These are phyloP conservation scores for Schizophyllum amplum DNA, from an alignment of 1,284 basidiomycete genomes.

Conservation along the genomic window DNA sequence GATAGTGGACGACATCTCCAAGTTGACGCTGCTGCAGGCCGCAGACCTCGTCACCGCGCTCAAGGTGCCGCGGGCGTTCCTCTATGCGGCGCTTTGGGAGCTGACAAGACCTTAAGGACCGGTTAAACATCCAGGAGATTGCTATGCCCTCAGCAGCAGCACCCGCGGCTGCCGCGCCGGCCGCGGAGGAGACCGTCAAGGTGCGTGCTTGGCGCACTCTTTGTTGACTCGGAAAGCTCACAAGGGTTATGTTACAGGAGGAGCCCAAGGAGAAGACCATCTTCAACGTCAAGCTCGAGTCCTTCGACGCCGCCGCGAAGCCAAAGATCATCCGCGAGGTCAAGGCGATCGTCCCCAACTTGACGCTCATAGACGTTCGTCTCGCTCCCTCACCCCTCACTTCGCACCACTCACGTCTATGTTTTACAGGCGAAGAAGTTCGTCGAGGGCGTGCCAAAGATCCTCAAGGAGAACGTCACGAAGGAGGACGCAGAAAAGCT, in stretches of 20 bases:
- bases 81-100: constrained; percentile 1
- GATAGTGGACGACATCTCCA: constrained; percentile 93
- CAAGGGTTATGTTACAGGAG: constrained; percentile 41
- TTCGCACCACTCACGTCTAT: constrained; percentile 6
- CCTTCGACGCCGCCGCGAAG: constrained; percentile 85
- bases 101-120: constrained; percentile 70
- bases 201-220: constrained; percentile 46
- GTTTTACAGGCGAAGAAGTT: constrained; percentile 91
- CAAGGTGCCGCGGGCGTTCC: constrained; percentile 53
- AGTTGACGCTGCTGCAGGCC: constrained; percentile 88
- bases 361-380: constrained; percentile 93
- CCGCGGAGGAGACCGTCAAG: constrained; percentile 58
- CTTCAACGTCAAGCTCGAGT: constrained; percentile 92
- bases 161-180: constrained; percentile 36
- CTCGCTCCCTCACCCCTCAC: constrained; percentile 5
- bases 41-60: constrained; percentile 91
- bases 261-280: constrained; percentile 99
- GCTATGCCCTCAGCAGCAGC: constrained; percentile 82
- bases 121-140: constrained; percentile 97
- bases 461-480: constrained; percentile 90
- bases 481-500: constrained; percentile 99
- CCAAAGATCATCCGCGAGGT: constrained; percentile 98
- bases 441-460: constrained; percentile 92
- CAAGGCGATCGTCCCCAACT: constrained; percentile 89
- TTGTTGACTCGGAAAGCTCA: neutral